Base-by-base conservation (phyloP, 306 rosid species). In the Geum urbanum region DNA sequence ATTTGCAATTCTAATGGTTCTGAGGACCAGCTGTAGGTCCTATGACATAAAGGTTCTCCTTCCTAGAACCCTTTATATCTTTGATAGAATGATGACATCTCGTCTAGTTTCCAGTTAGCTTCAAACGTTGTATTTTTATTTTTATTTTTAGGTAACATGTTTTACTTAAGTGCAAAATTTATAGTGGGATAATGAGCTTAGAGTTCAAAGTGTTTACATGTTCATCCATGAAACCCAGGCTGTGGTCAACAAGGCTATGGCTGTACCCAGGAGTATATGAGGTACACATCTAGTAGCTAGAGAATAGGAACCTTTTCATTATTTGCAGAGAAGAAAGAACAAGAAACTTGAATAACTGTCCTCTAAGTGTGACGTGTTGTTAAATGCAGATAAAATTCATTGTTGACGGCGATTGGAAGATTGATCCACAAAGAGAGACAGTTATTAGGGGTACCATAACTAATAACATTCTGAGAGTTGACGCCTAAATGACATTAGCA, bases 181-280 rank as follows among this genome's bases (percentile, higher is more conserved):
- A 1, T 32, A 22, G 55, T 48, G 16, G 49, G 39, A 72, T 70
- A 35, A 72, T 47, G 51, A 79, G 66, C 87, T 82, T 52, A 51
- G 66, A 70, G 37, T 55, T 82, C 47, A 15, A 66, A 66, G 32
- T 51, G 52, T 70, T 58, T 44, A 68, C 71, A 61, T 79, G 63
- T 76, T 74, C 49, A 50, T 73, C 54, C 87, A 90, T 95, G 84
- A 81, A 77, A 72, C 66, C 84, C 79, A 88, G 78, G 78, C 54
- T 60, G 75, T 94, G 98, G 98, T 85, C 92, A 61, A 82, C 89
- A 1, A 71, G 69, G 72, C 73, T 94, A 72, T 90, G 95, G 98
- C 97, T 94, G 75, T 94, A 94, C 86, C 97, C 98, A 70, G 98
- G 98, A 67, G 81, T 72, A 22, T 94, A 90, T 56, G 99, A 94